Base-by-base conservation (phyloP, 805 yeast genomes). In the Lipomyces sp. region DNA sequence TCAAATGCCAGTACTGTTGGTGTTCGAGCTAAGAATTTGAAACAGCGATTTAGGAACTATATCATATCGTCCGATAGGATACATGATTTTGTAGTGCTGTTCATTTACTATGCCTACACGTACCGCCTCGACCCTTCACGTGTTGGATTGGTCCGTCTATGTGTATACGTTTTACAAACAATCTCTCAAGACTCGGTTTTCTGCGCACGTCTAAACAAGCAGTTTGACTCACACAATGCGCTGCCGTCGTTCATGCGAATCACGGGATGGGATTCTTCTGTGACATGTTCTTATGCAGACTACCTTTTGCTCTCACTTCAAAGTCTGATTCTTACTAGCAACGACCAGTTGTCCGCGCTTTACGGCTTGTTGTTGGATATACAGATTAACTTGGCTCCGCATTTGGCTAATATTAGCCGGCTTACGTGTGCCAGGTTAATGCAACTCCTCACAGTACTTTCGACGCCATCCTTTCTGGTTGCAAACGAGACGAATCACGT, bases 31-130 rank as follows among this genome's bases (percentile, higher is more conserved):
- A 36, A 24, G 36, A 23, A 7, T 13, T 35, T 6, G 3, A 18
- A 14, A 11, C 31, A 72, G 51, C 67, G 67, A 23, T 67, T 68
- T 43, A 53, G 61, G 18, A 54, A 53, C 21, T 64, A 61, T 39
- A 48, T 73, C 44, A 68, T 80, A 28, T 66, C 74, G 2, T 72
- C 74, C 13, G 71, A 74, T 39, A 73, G 74, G 54, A 76, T 81
- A 1, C 71, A 75, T 28, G 83, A 83, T 58, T 65, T 85, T 36
- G 65, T 78, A 38, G 69, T 84, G 0, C 66, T 76, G 1, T 66
- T 85, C 18, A 61, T 82, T 6, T 85, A 77, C 65, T 79, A 84
- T 64, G 71, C 86, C 43, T 70, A 72, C 47, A 77, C 74, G 23
- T 80, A 73, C 59, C 71, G 73, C 47, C 67, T 68, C 31, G 68